Base-by-base conservation (phyloP, 768 basidiomycete genomes). In the Auricularia cornea region DNA sequence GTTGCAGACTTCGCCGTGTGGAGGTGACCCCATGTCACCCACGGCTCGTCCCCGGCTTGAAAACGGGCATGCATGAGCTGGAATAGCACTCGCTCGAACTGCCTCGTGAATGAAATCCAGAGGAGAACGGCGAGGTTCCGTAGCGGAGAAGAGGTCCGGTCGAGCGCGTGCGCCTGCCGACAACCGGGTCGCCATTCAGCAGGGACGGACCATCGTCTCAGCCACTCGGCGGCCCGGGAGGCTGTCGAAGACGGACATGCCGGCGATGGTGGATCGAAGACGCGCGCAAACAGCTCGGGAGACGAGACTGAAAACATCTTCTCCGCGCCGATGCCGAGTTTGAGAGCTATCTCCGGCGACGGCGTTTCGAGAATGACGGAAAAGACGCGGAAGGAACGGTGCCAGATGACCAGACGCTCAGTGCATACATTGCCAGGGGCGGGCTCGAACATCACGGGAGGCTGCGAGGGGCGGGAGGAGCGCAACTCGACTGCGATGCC, bases 21-120 rank as follows among this genome's bases (percentile, higher is more conserved):
- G 16, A 48, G 1, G 11, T 48, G 44, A 20, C 16, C 71, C 85
- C 84, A 82, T 54, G 73, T 69, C 32, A 67, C 69, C 85, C 85
- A 86, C 5, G 85, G 84, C 68, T 86, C 85, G 29, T 76, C 69
- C 1, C 83, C 84, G 14, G 65, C 66, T 0, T 86, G 81, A 48
- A 83, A 77, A 57, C 82, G 72, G 20, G 83, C 86, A 0, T 74
- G 66, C 5, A 71, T 65, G 2, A 71, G 28, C 0, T 63, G 54
- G 66, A 83, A 85, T 1, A 81, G 61, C 63, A 57, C 65, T 62
- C 70, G 69, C 69, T 84, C 81, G 8, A 83, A 5, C 0, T 60
- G 54, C n/a, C 76, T 77, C 3, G 78, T 56, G 3, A 69, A 10
- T 20, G 74, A 69, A 30, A 73, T 62, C n/a, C 65, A 59, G 52